A percentile compares a stretch with the other conserved stretches of the same genome.
Conservation (phyloP, 2,329 filamentous ascomycete genomes). For the Neocucurbitaria cava region DNA sequence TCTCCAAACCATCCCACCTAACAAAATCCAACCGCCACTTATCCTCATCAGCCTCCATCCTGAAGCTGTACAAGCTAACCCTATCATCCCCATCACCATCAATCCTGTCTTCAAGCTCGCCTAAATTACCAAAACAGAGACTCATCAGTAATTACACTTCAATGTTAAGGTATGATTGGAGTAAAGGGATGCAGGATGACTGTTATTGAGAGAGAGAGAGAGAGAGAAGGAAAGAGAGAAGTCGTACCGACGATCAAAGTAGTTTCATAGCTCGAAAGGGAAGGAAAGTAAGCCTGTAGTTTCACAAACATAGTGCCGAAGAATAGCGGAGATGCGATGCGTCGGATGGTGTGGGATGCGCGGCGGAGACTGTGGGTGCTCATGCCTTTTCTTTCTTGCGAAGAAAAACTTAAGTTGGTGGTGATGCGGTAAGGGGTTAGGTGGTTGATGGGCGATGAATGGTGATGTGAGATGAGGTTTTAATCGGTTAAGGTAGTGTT, state of each 20-base stretch:
- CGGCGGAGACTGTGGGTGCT: background rate
- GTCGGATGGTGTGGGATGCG: background rate
- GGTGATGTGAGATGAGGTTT: too few species aligned
- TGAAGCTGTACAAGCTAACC: background rate
- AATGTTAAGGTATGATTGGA: too few species aligned
- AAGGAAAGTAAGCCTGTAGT: background rate
- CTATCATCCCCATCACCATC: background rate
- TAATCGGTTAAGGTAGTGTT: too few species aligned
- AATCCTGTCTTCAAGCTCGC: background rate
- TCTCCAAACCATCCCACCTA: background rate
- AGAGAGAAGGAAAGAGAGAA: too few species aligned
- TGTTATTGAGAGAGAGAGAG: too few species aligned
- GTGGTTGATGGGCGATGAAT: too few species aligned
- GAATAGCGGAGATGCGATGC: background rate
- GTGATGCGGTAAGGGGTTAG: too few species aligned
- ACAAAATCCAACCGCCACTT: background rate
- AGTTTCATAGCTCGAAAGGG: background rate
- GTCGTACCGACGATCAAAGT: background rate
- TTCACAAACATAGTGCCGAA: background rate
- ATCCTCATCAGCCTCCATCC: background rate
- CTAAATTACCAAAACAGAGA: background rate
- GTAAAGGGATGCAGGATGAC: too few species aligned
- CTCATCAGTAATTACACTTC: background rate
- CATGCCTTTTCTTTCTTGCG: too few species aligned
- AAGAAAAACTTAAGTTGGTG: too few species aligned